Evolutionary conservation across 2,329 filamentous ascomycete species (phyloP), one percentile per base, ranked within the genome.

Genomic region (Mariannaea sp.): DNA sequence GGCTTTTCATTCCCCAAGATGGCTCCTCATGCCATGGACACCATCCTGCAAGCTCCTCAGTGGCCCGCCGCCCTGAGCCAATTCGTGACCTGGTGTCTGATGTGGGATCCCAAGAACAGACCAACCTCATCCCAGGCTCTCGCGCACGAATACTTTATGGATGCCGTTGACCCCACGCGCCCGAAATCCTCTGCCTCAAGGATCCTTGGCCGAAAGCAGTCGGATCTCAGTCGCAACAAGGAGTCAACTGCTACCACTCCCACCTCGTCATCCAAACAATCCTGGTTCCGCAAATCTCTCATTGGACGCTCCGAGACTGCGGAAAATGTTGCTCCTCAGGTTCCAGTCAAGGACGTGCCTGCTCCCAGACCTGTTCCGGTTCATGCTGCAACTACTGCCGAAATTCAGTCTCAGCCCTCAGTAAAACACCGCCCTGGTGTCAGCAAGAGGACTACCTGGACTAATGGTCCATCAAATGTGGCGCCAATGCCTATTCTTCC

Each of bases 1-100:
- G 94, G 94, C 50, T 99, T 99, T 73, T 97, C 94, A 0, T 99
- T 99, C 75, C 94, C 94, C 55, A 97, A 94, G 85, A 97, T 99
- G 94, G 93, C 94, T 17, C 94, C 94, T 44, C 94, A 97, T 72
- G 85, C 93, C 14, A 91, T 99, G 84, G 93, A 97, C 65, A 95
- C 91, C 5, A 94, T 97, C 61, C 80, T 99, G 7, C 91, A 91
- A 68, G 72, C 89, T 20, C 92, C 94, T 13, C 90, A 96, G 68
- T 99, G 94, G 94, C 94, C 94, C 5, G 76, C 87, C 1, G 88
- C 91, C 16, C 80, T 99, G 49, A 89, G 88, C 66, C 85, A 95
- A 54, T 97, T 99, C 68, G 94, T 99, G 54, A 99, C 94, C 13
- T 97, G 92, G 92, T 99, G 94, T 73, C 75, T 99, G 61, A 94